Conservation (phyloP, 495 filamentous ascomycete species). For the Aspergillus biplanus region DNA sequence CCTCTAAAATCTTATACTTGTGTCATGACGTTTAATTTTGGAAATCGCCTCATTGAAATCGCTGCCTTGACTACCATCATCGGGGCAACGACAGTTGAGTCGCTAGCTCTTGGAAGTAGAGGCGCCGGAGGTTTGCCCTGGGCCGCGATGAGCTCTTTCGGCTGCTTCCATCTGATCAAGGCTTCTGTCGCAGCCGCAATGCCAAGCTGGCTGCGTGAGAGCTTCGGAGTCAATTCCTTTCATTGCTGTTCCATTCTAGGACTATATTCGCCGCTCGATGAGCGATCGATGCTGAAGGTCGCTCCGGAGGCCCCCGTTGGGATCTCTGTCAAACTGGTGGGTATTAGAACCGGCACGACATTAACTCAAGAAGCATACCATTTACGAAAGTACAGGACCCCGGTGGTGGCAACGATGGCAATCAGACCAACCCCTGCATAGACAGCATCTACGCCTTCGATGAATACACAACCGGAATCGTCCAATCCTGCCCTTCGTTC, state of each 20-base stretch:
- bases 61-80: constrained; percentile 1
- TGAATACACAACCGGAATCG: neutral
- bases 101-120: constrained; percentile 2
- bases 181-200: constrained; percentile 1
- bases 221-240: constrained; percentile 2
- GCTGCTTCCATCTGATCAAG: constrained; percentile 2
- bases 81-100: constrained; percentile 3
- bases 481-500: constrained; percentile 2
- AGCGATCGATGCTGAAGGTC: constrained; percentile 6
- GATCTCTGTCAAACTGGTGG: constrained; percentile 5
- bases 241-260: neutral
- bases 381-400: constrained; percentile 2
- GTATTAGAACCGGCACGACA: neutral
- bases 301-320: neutral
- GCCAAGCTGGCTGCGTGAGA: neutral
- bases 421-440: neutral
- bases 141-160: constrained; percentile 4
- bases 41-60: neutral
- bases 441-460: neutral
- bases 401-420: neutral
- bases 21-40: constrained; percentile 13
- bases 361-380: neutral
- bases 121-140: constrained; percentile 4
- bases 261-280: neutral
- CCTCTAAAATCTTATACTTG: constrained; percentile 6